Evolutionary conservation across 441 rosid genomes (phyloP), one percentile per base, ranked within the genome.

Genomic region (Manihot esculenta): DNA sequence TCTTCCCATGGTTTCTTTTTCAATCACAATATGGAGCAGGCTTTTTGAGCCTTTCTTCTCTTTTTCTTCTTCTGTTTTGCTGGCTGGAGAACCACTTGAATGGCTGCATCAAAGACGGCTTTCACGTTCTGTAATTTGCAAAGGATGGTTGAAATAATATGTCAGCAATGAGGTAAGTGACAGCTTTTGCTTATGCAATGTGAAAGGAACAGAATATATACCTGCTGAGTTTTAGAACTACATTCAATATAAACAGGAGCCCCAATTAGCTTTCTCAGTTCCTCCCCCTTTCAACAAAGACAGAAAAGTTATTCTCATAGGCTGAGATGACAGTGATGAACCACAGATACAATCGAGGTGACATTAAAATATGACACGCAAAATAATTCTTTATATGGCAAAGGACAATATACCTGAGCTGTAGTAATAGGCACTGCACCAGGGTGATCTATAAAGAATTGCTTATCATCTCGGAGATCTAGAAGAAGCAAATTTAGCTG

Each of bases 221-320:
- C 98, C 97, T 89, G 98, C 66, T 93, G 98, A 23, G 98, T 93
- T 72, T 91, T 91, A 67, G 98, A 91, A 80, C 98, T 93, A 60
- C 97, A 93, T 76, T 93, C 98, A 0, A 89, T 86, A 80, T 93
- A 91, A 73, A 87, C 80, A 72, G 94, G 86, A 24, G 97, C 96
- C 0, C 93, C 96, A 24, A 90, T 84, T 33, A 86, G 69, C 87
- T 91, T 94, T 74, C 87, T 88, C 73, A 94, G 78, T 67, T 94
- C 98, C 78, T 94, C 98, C 30, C 98, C 98, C 96, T 83, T 66
- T 18, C 59, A 69, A 27, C 50, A 58, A 18, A 15, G 64, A 41
- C 21, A 12, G 45, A 68, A 14, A 49, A 15, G 10, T 15, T 10
- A 56, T 3, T 17, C 64, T 30, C 27, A 62, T 41, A 53, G 21